These are phyloP conservation scores for Colletotrichum sp. DNA, from an alignment of 2,329 filamentous ascomycete genomes.

Conservation along the genomic window DNA sequence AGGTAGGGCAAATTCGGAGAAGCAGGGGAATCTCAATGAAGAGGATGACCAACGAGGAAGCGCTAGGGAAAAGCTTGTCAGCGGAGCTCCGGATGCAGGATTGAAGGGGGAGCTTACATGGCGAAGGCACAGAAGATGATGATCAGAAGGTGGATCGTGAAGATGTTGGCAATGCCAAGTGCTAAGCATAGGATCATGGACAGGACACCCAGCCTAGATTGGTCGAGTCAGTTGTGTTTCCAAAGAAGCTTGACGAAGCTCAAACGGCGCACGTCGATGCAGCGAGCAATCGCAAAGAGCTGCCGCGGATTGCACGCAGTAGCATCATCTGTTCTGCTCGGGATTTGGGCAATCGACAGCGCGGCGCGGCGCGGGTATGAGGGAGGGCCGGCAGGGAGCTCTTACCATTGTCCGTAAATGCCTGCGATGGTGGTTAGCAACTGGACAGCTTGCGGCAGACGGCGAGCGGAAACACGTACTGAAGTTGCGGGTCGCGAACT, in stretches of 20 bases:
- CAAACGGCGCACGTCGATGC: background rate
- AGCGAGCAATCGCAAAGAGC: background rate
- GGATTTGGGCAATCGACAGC: background rate
- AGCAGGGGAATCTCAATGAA: constrained; percentile 93
- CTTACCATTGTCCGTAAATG: constrained; percentile 79
- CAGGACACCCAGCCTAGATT: constrained; percentile 68
- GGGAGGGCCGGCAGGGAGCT: constrained; percentile 29
- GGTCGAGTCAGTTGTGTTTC: constrained; percentile 22
- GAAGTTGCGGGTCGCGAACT: constrained; percentile 77
- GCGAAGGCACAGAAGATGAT: constrained; percentile 59
- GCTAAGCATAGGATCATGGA: constrained; percentile 76
- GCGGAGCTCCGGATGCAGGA: background rate
- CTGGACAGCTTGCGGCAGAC: constrained; percentile 11
- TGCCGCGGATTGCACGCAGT: background rate
- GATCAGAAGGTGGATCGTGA: constrained; percentile 54
- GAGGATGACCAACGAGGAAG: constrained; percentile 75
- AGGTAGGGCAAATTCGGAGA: constrained; percentile 96
- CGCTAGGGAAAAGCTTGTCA: constrained; percentile 49
- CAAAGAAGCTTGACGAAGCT: background rate
- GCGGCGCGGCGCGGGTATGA: background rate
- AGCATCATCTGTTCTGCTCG: background rate
- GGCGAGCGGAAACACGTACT: constrained; percentile 54
- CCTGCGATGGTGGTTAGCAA: constrained; percentile 52
- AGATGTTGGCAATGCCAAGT: constrained; percentile 71
- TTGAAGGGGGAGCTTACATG: constrained; percentile 50